A percentile compares a stretch with the other conserved stretches of the same genome.
These are phyloP conservation scores for Porphyrellus cyaneotinctus DNA, from an alignment of 768 basidiomycete species.

Conservation along the genomic window DNA sequence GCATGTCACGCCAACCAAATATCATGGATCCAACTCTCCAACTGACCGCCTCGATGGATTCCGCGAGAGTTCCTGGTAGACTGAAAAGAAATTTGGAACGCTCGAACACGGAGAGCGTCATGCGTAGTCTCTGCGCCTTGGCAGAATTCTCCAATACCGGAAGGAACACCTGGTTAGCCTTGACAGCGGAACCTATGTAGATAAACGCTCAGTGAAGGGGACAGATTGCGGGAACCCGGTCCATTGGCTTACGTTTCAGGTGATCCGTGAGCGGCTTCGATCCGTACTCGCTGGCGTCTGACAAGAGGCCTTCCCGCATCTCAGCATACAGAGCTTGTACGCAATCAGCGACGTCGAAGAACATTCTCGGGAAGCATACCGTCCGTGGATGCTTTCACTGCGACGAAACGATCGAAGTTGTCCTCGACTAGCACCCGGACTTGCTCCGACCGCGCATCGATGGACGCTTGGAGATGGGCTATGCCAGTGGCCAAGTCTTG, in stretches of 20 bases:
- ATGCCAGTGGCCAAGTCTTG: constrained; percentile 85
- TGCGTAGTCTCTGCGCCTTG: constrained; percentile 89
- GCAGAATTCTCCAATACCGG: constrained; percentile 94
- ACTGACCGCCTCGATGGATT: constrained; percentile 83
- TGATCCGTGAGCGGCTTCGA: constrained; percentile 79
- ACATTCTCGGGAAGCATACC: constrained; percentile 44
- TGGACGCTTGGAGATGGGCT: constrained; percentile 64
- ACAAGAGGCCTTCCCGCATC: constrained; percentile 87
- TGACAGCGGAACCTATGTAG: constrained; percentile 72
- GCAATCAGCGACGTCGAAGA: constrained; percentile 1
- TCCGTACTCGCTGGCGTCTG: constrained; percentile 73
- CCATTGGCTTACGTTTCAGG: constrained; percentile 63
- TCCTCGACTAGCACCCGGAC: constrained; percentile 93
- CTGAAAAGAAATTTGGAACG: constrained; percentile 98
- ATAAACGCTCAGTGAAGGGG: constrained; percentile 4
- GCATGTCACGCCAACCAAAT: not conserved
- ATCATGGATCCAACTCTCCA: not conserved
- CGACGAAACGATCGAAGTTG: constrained; percentile 96
- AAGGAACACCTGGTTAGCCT: constrained; percentile 93
- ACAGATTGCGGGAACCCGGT: not conserved
- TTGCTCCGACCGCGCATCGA: constrained; percentile 92
- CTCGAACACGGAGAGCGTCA: constrained; percentile 93
- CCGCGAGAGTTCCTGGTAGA: constrained; percentile 85
- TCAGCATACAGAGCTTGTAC: constrained; percentile 76
- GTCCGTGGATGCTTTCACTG: constrained; percentile 95